Evolutionary conservation across 2,329 filamentous ascomycete species (phyloP), one percentile per base, ranked within the genome.

Genomic region (Helminthosporium solani): DNA sequence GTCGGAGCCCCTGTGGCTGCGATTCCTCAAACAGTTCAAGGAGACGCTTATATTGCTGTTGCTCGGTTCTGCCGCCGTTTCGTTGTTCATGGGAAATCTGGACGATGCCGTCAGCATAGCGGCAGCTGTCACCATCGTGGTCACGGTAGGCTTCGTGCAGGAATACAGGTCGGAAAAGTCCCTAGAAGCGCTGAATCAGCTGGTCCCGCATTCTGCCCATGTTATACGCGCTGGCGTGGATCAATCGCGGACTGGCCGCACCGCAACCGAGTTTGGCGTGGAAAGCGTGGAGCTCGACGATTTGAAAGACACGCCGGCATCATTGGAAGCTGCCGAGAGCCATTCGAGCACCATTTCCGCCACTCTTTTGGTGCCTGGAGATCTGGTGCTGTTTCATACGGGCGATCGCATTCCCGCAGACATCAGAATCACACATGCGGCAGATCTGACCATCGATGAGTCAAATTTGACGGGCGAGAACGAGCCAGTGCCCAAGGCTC

Each of bases 131-230:
- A 96, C 91, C 20, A 99, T 99, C 58, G 94, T 99, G 5, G 91
- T 99, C 19, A 87, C 87, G 0, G 94, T 99, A 33, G 94, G 92
- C 2, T 99, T 99, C 60, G 84, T 97, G 42, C 94, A 99, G 68
- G 94, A 99, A 72, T 99, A 99, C 70, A 81, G 94, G 48, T 97
- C 94, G 7, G 94, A 99, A 68, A 95, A 99, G 72, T 97, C 92
- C 2, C 84, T 99, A 56, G 94, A 99, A 71, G 94, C 94, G 16
- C 76, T 99, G 57, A 96, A 88, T 64, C 89, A 94, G 60, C 76
- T 99, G 20, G 92, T 99, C 0, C 95, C 94, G 21, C 95, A 97
- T 68, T 90, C 91, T 67, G 94, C 95, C 23, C 91, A 99, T 73
- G 78, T 97, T n/a, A 89, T 99, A 49, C 85, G 95, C 51, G 62